These are phyloP conservation scores for Solanum gandarillasii DNA, from an alignment of 257 asterid genomes.

Conservation along the genomic window DNA sequence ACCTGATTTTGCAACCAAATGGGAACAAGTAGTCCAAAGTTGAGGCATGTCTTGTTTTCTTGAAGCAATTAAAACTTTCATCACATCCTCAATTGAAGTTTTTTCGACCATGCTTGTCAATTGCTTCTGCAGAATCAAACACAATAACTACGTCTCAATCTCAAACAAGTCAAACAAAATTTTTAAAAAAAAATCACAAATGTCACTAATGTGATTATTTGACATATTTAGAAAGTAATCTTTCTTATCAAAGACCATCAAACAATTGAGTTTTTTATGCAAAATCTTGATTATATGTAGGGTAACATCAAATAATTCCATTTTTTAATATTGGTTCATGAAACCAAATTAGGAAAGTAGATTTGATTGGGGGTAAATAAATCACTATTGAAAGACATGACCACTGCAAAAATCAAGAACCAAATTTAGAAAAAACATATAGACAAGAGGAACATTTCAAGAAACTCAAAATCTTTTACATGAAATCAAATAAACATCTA, in stretches of 20 bases:
- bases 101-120: conserved; percentile 72
- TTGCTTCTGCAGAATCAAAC: conserved; percentile 44
- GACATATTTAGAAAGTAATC: not conserved
- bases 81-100: conserved; percentile 87
- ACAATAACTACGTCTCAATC: not conserved
- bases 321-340: conserved; percentile 1
- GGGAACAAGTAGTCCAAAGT: conserved; percentile 83
- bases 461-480: conserved; percentile 3
- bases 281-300: not conserved
- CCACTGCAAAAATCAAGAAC: conserved; percentile 36
- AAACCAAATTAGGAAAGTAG: conserved; percentile 43
- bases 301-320: conserved; percentile 18
- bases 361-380: conserved; percentile 11
- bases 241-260: not conserved
- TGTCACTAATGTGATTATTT: not conserved
- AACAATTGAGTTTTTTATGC: not conserved
- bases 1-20: conserved; percentile 82
- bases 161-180: not conserved
- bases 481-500: not conserved
- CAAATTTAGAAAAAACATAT: conserved; percentile 29
- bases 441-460: conserved; percentile 21
- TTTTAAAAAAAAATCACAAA: not conserved
- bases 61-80: conserved; percentile 81
- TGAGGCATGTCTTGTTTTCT: conserved; percentile 87
- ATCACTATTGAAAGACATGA: conserved; percentile 50